phyloP scores from a whole-genome alignment of 2,329 filamentous ascomycete genomes.

The Ophiosphaerella korrae region DNA sequence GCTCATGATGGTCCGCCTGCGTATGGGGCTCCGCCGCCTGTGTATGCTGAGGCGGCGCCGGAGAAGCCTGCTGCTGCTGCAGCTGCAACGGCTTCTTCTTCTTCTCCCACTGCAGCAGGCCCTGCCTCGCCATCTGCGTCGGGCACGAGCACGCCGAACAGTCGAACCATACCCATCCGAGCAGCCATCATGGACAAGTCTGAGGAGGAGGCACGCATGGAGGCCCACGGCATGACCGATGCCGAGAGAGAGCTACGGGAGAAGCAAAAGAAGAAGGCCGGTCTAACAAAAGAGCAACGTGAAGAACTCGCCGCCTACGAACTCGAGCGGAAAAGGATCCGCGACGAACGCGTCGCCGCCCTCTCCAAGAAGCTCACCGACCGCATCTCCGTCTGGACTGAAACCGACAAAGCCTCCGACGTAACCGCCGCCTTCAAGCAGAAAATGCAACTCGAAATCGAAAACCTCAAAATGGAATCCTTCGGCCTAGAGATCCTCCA shows the following conservation, averaged over 20 bases:
- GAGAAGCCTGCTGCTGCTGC: constrained; percentile 6
- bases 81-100: constrained; percentile 27
- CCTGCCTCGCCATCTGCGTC: constrained; percentile 44
- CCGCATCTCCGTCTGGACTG: constrained; percentile 92
- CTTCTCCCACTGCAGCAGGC: constrained; percentile 28
- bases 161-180: constrained; percentile 70
- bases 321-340: constrained; percentile 78
- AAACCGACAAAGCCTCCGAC: constrained; percentile 86
- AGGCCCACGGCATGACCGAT: constrained; percentile 67
- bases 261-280: constrained; percentile 88
- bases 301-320: constrained; percentile 91
- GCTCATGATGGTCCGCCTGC: constrained; percentile 43
- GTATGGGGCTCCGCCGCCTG: constrained; percentile 44
- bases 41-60: constrained; percentile 54
- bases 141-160: constrained; percentile 57
- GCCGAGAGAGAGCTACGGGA: constrained; percentile 77
- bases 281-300: constrained; percentile 86
- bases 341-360: constrained; percentile 87
- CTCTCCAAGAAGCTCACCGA: constrained; percentile 85
- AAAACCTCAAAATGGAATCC: constrained; percentile 99
- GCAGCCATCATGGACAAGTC: constrained; percentile 88
- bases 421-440: constrained; percentile 90
- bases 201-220: constrained; percentile 73
- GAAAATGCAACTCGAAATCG: constrained; percentile 92
- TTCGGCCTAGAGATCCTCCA: constrained; percentile 96